phyloP scores from a whole-genome alignment of 495 filamentous ascomycete species.

The Friedmanniomyces simplex region DNA sequence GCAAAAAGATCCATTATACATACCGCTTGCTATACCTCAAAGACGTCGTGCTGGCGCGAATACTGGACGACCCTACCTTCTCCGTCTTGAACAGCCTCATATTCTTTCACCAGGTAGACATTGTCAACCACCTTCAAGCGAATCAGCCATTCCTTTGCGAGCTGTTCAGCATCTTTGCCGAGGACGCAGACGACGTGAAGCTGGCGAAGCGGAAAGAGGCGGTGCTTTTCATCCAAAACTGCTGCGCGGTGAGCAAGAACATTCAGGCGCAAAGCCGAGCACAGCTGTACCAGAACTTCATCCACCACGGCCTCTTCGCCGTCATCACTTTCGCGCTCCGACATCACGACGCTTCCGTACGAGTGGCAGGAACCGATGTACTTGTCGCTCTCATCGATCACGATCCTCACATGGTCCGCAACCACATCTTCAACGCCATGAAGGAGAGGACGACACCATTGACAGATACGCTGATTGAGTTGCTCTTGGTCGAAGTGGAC shows the following conservation, averaged over 20 bases:
- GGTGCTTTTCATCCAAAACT: constrained; percentile 93
- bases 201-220: constrained; percentile 78
- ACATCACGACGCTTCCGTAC: constrained; percentile 70
- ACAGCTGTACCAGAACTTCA: constrained; percentile 79
- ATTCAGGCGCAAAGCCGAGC: constrained; percentile 71
- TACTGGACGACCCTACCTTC: constrained; percentile 95
- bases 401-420: constrained; percentile 84
- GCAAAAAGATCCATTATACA: constrained; percentile 87
- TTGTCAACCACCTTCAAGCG: constrained; percentile 79
- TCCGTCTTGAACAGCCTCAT: constrained; percentile 96
- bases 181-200: constrained; percentile 38
- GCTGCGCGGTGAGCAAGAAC: constrained; percentile 88
- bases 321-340: constrained; percentile 88
- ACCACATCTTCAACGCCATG: constrained; percentile 83
- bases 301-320: constrained; percentile 71
- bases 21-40: constrained; percentile 97
- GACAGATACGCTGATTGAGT: constrained; percentile 87
- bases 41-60: constrained; percentile 91
- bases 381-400: constrained; percentile 91
- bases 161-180: constrained; percentile 78
- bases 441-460: constrained; percentile 76
- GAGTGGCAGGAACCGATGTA: constrained; percentile 89
- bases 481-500: constrained; percentile 83
- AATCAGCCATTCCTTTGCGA: constrained; percentile 71
- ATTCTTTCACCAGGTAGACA: constrained; percentile 98